Conservation (phyloP, 1,284 basidiomycete species). For the Rhodofomes roseus region DNA sequence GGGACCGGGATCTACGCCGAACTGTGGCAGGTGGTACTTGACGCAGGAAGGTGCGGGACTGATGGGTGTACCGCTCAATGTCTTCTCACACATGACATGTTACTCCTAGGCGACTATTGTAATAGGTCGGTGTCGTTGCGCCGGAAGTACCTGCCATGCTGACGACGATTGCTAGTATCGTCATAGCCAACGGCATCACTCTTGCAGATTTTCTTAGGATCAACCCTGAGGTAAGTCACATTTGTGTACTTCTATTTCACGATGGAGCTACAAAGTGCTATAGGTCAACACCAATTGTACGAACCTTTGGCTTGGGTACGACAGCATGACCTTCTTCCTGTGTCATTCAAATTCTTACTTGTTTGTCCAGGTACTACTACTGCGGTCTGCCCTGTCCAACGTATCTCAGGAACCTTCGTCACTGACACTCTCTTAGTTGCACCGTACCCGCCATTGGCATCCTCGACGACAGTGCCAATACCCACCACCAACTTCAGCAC, state of each 20-base stretch:
- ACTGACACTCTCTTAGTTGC: neutral
- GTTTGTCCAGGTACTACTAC: neutral
- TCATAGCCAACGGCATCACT: neutral
- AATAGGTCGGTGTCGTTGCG: neutral
- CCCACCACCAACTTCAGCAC: neutral
- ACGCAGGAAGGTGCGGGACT: neutral
- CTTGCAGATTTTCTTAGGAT: neutral
- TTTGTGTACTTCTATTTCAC: neutral
- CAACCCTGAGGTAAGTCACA: neutral
- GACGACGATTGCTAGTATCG: neutral
- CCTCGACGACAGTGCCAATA: neutral
- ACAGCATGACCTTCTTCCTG: neutral
- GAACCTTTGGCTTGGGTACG: neutral
- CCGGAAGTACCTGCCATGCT: neutral
- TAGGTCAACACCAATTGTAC: neutral
- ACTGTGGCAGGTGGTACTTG: neutral
- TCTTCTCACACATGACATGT: neutral
- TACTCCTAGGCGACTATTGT: neutral
- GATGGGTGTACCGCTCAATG: neutral
- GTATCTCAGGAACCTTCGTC: neutral
- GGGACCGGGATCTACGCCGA: neutral
- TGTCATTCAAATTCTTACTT: neutral
- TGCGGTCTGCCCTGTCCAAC: neutral
- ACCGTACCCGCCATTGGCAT: neutral
- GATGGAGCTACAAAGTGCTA: neutral